phyloP scores from a whole-genome alignment of 1,284 basidiomycete genomes.

The Pseudozyma hubeiensis region DNA sequence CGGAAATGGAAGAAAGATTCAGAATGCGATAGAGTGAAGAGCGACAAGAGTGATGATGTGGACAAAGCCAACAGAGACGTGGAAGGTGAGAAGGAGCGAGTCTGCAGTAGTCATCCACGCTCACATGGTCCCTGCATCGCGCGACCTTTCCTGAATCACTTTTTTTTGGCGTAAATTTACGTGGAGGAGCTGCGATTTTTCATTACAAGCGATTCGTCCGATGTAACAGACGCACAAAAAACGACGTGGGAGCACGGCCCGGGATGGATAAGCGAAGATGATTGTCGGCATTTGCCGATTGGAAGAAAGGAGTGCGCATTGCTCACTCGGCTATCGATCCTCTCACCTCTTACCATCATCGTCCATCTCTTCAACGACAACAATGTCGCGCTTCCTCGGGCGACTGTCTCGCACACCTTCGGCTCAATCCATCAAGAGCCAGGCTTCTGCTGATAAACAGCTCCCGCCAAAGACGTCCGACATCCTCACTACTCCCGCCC shows the following conservation, averaged over 20 bases:
- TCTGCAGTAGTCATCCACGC: background rate
- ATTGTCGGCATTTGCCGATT: background rate
- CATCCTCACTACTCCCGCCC: conserved; percentile 29
- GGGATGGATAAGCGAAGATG: conserved; percentile 14
- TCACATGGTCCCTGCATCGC: conserved; percentile 27
- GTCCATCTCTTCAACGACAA: background rate
- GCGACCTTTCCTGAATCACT: background rate
- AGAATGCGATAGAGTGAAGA: background rate
- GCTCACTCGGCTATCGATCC: conserved; percentile 4
- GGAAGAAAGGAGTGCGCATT: background rate
- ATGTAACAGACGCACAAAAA: background rate
- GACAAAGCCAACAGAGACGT: conserved; percentile 22
- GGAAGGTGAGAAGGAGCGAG: conserved; percentile 10
- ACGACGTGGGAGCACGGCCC: conserved; percentile 1
- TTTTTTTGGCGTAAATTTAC: conserved; percentile 14
- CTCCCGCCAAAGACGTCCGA: conserved; percentile 43
- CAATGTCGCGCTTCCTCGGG: conserved; percentile 44
- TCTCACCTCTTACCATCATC: background rate
- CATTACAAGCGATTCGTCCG: background rate
- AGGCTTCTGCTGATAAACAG: conserved; percentile 13
- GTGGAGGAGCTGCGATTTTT: conserved; percentile 15
- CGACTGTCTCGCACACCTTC: conserved; percentile 41
- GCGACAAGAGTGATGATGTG: conserved; percentile 22
- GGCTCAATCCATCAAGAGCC: conserved; percentile 26
- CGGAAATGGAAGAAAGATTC: background rate